Evolutionary conservation across 2,329 filamentous ascomycete genomes (phyloP), one percentile per base, ranked within the genome.

Genomic region (Colletotrichum chlorophyti): DNA sequence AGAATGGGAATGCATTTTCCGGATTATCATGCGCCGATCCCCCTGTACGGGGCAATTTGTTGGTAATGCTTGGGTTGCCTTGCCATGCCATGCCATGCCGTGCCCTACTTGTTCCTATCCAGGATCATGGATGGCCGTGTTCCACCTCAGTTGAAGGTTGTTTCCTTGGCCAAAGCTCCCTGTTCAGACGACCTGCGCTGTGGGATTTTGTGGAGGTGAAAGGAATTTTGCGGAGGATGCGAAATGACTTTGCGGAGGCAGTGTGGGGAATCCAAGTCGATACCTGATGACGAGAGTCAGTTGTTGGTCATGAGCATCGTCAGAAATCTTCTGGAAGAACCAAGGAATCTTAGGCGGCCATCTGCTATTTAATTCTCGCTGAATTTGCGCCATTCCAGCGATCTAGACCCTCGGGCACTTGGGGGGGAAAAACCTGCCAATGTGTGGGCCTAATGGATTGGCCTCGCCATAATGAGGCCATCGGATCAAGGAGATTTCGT

Each of bases 171-270:
- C 55, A 26, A 38, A 48, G 50, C 31, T 47, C 12, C 23, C 14
- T 24, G 14, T 45, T 59, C 55, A 37, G 43, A 59, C 37, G 51
- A 55, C 24, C 49, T 48, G 34, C 54, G 31, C 35, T 19, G 17
- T 15, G 15, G 35, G 35, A 21, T 5, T 15, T 31, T 31, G 29
- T 24, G 37, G 32, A 32, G 37, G 12, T 37, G 32, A 29, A 34
- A 49, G 17, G 21, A 31, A 23, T 54, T 59, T 35, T 59, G 55
- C 26, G 42, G 50, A 53, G 53, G 47, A 32, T 29, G 15, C 32
- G 21, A 49, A 32, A 59, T 55, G 26, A 49, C 19, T 45, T 59
- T 55, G 55, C 55, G 50, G 55, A 55, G 55, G 32, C 43, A 45
- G 31, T 45, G 43, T 55, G 55, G 50, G 55, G 55, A 32, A 49